These are phyloP conservation scores for Cutaneotrichosporon spelunceum DNA, from an alignment of 1,284 basidiomycete species.

Conservation along the genomic window DNA sequence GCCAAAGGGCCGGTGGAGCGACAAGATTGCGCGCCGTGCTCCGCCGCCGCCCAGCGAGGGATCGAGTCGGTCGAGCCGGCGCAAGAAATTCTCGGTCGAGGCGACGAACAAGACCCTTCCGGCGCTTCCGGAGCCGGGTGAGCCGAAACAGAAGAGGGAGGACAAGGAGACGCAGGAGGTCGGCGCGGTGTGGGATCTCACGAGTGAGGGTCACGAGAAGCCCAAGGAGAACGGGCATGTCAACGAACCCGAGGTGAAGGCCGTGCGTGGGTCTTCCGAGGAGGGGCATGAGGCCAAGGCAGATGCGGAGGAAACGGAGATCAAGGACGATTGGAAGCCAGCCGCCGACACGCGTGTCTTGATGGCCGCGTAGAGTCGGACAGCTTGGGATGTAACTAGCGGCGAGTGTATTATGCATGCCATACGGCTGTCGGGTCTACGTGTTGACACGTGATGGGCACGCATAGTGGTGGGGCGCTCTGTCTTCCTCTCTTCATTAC, in stretches of 20 bases:
- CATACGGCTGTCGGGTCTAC: not conserved
- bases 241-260: not conserved
- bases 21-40: not conserved
- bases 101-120: constrained; percentile 21
- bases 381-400: not conserved
- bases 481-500: too few relatives aligned
- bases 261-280: too few relatives aligned
- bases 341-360: constrained; percentile 4
- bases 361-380: constrained; percentile 3
- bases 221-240: not conserved
- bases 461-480: not conserved
- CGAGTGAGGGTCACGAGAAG: not conserved
- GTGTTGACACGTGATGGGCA: not conserved
- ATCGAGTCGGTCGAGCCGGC: not conserved
- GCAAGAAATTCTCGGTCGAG: constrained; percentile 10
- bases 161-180: not conserved
- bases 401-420: not conserved
- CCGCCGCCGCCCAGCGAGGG: not conserved
- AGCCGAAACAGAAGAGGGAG: not conserved
- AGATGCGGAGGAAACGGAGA: not conserved
- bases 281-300: not conserved
- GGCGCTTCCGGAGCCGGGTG: constrained; percentile 11
- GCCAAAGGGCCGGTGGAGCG: not conserved
- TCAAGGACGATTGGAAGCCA: not conserved
- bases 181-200: constrained; percentile 9